Evolutionary conservation across 75 land plant species (phyloP), one percentile per base, ranked within the genome.

Genomic region (Isoetes taiwanensis): DNA sequence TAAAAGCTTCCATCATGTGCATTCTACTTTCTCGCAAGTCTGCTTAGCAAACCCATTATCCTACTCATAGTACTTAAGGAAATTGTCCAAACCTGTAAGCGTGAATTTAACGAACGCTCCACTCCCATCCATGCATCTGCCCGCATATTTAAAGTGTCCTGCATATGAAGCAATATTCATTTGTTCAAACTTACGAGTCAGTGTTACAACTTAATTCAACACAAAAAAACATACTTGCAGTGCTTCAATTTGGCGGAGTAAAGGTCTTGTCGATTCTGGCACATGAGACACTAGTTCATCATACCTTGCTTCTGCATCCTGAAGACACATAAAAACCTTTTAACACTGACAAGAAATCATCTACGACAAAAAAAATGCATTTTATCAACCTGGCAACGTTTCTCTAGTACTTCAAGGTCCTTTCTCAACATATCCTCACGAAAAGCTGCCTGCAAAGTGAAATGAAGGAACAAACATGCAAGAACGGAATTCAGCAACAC

Each of bases 91-190:
- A 94, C 99, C 86, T 88, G 96, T 8, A 94, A 65, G 3, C 99
- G 80, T 16, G 80, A 75, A 42, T 81, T 88, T 17, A 94, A 62
- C 2, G 83, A 62, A 58, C 86, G 80, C 46, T 94, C 99, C 11
- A 84, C 90, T 63, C 96, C 99, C 71, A 76, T 78, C 96, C 96
- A 94, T 63, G 90, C 90, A 76, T 94, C 99, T 24, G 84, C 86
- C 17, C 81, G 78, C 71, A 84, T 69, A 21, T 81, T 64, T 55
- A 76, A 64, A 56, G 81, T 71, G 52, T 94, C 99, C 99, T 94
- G 73, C 14, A 41, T 0, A 40, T 29, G 25, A 50, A 8, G 5
- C 20, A 48, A 21, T 5, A 48, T 48, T 10, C 52, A 48, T 48
- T 8, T 5, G 52, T 5, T 25, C 19, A 32, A 54, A 40, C 34